Evolutionary conservation across 352 stramenopile species (phyloP).

Genomic region (Peronospora tabacina): DNA sequence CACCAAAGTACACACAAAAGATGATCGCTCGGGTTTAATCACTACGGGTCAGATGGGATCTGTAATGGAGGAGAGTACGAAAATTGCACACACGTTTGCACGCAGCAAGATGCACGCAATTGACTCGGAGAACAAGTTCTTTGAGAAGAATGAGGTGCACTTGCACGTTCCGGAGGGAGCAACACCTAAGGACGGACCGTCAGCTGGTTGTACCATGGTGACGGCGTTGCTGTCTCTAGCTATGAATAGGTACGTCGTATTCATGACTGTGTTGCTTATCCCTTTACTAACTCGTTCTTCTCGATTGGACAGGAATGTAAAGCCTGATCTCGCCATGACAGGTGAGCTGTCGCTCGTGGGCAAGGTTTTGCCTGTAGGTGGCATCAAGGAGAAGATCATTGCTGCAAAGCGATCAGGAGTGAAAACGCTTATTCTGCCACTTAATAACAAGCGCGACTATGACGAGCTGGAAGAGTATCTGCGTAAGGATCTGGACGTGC

Average conservation of each 20-base stretch:
- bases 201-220: slow-evolving; percentile 96
- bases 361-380: slow-evolving; percentile 97
- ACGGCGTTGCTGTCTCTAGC: slow-evolving; percentile 95
- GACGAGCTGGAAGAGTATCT: slow-evolving; percentile 96
- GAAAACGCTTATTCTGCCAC: slow-evolving; percentile 90
- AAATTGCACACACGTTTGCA: slow-evolving; percentile 94
- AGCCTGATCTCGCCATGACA: slow-evolving; percentile 96
- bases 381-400: slow-evolving; percentile 99
- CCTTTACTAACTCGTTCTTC: slow-evolving; percentile 12
- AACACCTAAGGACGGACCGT: slow-evolving; percentile 98
- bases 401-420: slow-evolving; percentile 94
- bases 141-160: slow-evolving; percentile 94
- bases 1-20: slow-evolving; percentile 62
- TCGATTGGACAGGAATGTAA: slow-evolving; percentile 66
- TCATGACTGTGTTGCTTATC: not conserved
- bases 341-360: slow-evolving; percentile 94
- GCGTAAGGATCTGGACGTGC: slow-evolving; percentile 91
- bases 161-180: slow-evolving; percentile 98
- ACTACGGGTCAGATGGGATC: slow-evolving; percentile 95
- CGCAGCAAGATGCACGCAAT: slow-evolving; percentile 68
- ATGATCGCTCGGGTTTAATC: slow-evolving; percentile 51
- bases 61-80: slow-evolving; percentile 98
- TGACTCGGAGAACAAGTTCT: slow-evolving; percentile 86
- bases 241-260: slow-evolving; percentile 74
- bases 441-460: slow-evolving; percentile 94